A percentile compares a stretch with the other conserved stretches of the same genome.
Evolutionary conservation across 2,329 filamentous ascomycete species (phyloP).

Genomic region (Myrmaecium sp.): DNA sequence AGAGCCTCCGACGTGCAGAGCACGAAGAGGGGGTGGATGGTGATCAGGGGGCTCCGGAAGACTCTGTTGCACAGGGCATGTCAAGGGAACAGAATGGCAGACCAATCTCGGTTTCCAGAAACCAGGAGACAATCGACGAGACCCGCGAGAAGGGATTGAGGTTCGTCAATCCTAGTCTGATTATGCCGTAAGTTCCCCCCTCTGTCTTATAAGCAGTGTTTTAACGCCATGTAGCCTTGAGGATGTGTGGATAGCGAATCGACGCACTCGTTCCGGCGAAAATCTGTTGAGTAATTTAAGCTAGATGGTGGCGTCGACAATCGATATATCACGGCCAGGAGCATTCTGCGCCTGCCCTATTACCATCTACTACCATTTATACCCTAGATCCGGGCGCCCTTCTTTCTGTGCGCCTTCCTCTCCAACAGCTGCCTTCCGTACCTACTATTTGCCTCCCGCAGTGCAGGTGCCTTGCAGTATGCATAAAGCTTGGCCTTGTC

Average conservation of each 20-base stretch:
- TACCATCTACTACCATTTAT: background rate
- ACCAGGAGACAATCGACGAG: constrained; percentile 52
- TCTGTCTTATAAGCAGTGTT: constrained; percentile 2
- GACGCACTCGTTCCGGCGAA: constrained; percentile 7
- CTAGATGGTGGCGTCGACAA: background rate
- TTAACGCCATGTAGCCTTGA: constrained; percentile 34
- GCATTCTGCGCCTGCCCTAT: background rate
- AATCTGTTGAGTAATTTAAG: background rate
- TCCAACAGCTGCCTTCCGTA: background rate
- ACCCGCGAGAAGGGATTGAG: constrained; percentile 49
- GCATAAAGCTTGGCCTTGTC: too few species aligned
- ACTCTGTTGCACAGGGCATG: constrained; percentile 5
- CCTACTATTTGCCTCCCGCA: too few species aligned
- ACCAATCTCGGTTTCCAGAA: constrained; percentile 1
- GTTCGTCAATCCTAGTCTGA: constrained; percentile 64
- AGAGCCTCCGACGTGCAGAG: constrained; percentile 56
- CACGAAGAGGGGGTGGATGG: constrained; percentile 30
- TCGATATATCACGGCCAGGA: background rate
- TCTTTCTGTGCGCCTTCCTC: background rate
- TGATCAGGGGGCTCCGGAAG: constrained; percentile 24
- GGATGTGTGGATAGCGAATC: constrained; percentile 45
- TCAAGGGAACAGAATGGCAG: constrained; percentile 9
- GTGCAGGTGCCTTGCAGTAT: too few species aligned
- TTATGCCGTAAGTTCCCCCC: constrained; percentile 40
- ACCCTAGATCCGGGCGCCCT: background rate